Base-by-base conservation (phyloP, 495 filamentous ascomycete genomes). In the Aspergillus campestris region DNA sequence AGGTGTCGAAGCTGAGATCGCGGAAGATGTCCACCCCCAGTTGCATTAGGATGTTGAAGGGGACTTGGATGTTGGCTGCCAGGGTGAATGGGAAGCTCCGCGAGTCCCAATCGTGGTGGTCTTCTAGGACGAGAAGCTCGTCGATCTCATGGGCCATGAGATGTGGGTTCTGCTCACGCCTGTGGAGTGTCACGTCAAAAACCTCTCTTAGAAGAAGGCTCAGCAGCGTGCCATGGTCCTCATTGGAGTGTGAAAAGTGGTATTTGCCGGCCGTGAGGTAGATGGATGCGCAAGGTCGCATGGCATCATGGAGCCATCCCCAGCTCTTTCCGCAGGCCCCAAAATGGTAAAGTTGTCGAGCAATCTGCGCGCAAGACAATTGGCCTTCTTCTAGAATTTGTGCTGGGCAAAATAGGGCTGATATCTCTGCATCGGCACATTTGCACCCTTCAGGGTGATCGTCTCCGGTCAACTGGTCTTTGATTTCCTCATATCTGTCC, bases 21-120 rank as follows among this genome's bases (percentile, higher is more conserved):
- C 56, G 49, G 52, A 66, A 67, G 18, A 70, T 68, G 36, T 69
- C 59, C 4, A 69, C 61, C 5, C 66, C 66, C n/a, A 69, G 47
- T 7, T 42, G 42, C 31, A 50, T 39, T 14, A 69, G 48, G 15
- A 68, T 68, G 33, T 65, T 55, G 27, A 65, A 65, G 0, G 66
- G 66, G 6, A 68, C 53, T 7, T 51, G 56, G 28, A 69, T 62
- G 32, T 69, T 69, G 3, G 50, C 62, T 8, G 51, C 44, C 30
- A 64, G 42, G 8, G 54, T 58, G 37, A 66, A 69, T 0, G 65
- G 64, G 31, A 67, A 64, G 36, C 42, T 52, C 12, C 43, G 55
- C 0, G 43, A 31, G 5, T 32, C 15, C 50, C 51, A 50, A 6
- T 47, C 28, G 14, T 51, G 18, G 6, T 41, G 44, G 8, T 53